A percentile compares a stretch with the other conserved stretches of the same genome.
Conservation (phyloP, 768 basidiomycete species). For the Rubroboletus pulcherrimus region DNA sequence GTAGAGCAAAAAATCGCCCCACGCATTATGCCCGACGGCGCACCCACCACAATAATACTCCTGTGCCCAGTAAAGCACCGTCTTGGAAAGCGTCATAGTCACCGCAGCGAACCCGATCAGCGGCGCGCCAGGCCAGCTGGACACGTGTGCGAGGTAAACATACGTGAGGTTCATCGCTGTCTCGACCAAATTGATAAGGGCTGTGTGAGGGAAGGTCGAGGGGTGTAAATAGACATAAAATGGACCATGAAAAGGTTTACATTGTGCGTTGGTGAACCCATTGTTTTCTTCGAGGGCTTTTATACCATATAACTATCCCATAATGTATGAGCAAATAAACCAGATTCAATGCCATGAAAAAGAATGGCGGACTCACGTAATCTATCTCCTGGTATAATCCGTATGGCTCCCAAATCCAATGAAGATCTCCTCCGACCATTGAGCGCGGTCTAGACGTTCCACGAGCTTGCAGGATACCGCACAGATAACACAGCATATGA, state of each 20-base stretch:
- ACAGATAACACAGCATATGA: too few relatives aligned
- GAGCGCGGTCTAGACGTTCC: constrained; percentile 64
- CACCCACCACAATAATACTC: constrained; percentile 78
- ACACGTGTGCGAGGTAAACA: constrained; percentile 68
- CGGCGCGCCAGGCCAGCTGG: constrained; percentile 59
- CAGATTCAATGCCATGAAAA: background rate
- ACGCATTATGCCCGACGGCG: constrained; percentile 68
- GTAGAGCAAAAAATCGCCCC: constrained; percentile 46
- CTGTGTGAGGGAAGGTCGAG: constrained; percentile 34
- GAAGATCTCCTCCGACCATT: constrained; percentile 82
- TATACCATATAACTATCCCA: constrained; percentile 64
- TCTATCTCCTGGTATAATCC: constrained; percentile 68
- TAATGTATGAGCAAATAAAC: constrained; percentile 35
- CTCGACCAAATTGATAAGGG: constrained; percentile 76
- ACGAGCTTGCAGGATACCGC: background rate
- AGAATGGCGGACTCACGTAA: constrained; percentile 29
- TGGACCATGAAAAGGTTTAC: constrained; percentile 38
- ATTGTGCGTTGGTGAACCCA: constrained; percentile 85
- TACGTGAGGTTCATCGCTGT: constrained; percentile 70
- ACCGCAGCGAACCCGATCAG: constrained; percentile 70
- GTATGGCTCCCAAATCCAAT: constrained; percentile 91
- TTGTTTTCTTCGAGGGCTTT: constrained; percentile 58
- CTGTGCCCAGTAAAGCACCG: constrained; percentile 74
- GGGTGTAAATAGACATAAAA: background rate
- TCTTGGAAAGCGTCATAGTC: constrained; percentile 83